Base-by-base conservation (phyloP, 257 asterid species). In the Perilla frutescens region DNA sequence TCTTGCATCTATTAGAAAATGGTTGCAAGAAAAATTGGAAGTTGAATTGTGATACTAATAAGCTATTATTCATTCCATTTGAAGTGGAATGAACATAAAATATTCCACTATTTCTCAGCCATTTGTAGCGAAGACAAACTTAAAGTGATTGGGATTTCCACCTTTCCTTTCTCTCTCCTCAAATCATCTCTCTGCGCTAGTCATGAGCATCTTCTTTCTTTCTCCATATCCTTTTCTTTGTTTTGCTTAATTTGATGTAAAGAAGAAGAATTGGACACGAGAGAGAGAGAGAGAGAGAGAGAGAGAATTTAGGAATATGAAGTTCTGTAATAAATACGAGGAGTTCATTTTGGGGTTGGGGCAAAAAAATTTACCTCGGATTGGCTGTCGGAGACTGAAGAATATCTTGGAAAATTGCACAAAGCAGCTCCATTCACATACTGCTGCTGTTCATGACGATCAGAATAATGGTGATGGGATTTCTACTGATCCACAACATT, bases 251-350 rank as follows among this genome's bases (percentile, higher is more conserved):
- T 7, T 20, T 36, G 15, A 44, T 45, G 0, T 11, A 47, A 13
- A 9, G 7, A 36, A 5, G 50, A 14, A 36, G 14, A 51, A 37
- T 9, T 3, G 58, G n/a, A n/a, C n/a, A n/a, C n/a, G 26, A 20
- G 26, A 20, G 26, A 20, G 26, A 20, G 26, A 20, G 26, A 20
- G 26, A 20, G 26, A 20, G 26, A 32, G 13, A 26, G 37, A n/a
- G 9, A 12, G 72, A 1, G 7, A 43, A 8, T 5, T 26, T 37
- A 26, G 41, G 58, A 15, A 11, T 3, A 74, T 74, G 79, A 66
- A 74, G 40, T 74, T 74, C 68, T 74, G 79, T 11, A 66, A 14
- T 11, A 56, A 74, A 55, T 56, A 74, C 55, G 73, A 74, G 40
- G 79, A 74, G 68, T 56, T 56, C 41, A 65, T 66, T 68, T 68